These are phyloP conservation scores for Zelopaecilomyces penicillatus DNA, from an alignment of 2,329 filamentous ascomycete genomes.

Conservation along the genomic window DNA sequence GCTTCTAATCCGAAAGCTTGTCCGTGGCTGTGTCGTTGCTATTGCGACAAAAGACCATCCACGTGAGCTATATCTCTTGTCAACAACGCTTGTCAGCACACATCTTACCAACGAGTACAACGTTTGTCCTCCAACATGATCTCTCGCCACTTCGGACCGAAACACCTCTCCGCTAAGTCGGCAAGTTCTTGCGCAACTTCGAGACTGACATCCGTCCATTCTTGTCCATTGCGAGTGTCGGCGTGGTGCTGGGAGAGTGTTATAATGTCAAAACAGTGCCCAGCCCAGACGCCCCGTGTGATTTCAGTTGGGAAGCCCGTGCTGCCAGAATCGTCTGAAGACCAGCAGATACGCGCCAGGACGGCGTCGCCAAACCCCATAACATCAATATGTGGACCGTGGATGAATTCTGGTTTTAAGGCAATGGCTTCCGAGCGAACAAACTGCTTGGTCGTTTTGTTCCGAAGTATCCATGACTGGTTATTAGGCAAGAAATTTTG, in stretches of 20 bases:
- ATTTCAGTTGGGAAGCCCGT: not conserved
- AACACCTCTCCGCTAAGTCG: not conserved
- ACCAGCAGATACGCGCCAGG: conserved; percentile 9
- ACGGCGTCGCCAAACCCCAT: conserved; percentile 9
- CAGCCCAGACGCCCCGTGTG: conserved; percentile 7
- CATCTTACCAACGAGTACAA: no score
- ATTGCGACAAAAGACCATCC: no score
- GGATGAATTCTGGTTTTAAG: conserved; percentile 4
- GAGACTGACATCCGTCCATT: conserved; percentile 6
- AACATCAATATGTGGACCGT: conserved; percentile 3
- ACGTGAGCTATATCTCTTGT: no score
- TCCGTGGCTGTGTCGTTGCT: no score
- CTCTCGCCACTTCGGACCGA: conserved; percentile 1
- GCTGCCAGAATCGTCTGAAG: not conserved
- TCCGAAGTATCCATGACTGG: conserved; percentile 9
- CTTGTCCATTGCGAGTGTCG: not conserved
- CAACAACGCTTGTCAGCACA: no score
- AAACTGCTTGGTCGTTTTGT: conserved; percentile 5
- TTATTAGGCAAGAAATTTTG: conserved; percentile 1
- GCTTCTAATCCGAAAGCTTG: no score
- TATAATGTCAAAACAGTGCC: conserved; percentile 9
- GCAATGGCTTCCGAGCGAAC: conserved; percentile 9
- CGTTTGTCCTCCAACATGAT: not conserved
- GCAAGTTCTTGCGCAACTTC: conserved; percentile 6
- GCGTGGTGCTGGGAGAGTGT: conserved; percentile 3